Evolutionary conservation across 2,329 filamentous ascomycete genomes (phyloP), one percentile per base, ranked within the genome.

Genomic region (Metarhizium guizhouense): DNA sequence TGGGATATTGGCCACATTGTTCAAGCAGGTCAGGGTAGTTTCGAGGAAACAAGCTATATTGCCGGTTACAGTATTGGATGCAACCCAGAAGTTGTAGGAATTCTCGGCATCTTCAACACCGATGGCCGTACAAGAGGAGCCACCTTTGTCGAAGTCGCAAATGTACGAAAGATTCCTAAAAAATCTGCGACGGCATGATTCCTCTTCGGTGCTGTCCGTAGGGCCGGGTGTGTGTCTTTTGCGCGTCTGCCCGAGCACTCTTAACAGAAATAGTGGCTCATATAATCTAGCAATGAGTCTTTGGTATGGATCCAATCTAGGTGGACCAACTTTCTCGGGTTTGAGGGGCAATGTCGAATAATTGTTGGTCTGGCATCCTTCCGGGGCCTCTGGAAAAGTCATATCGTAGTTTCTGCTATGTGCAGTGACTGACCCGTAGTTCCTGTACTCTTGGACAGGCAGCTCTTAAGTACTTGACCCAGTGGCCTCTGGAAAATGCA

Each of bases 141-240:
- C 77, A 0, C 77, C 76, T 58, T 77, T 79, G 0, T 65, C 58
- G 51, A 70, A 70, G 54, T 79, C 77, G 57, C 75, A 78, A 6
- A 80, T 59, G 59, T 72, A 76, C 8, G 74, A 67, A 1, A 79
- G 61, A 32, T 71, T 70, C 4, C 68, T 64, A 0, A 75, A 63
- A 30, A 78, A 72, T 2, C 67, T 59, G 4, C 60, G 61, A 6
- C 61, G 49, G 20, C 13, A 8, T 30, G 14, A 32, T 18, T 45
- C 38, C 25, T 53, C 51, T 30, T 45, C 51, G 40, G 1, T 53
- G 25, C 20, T 16, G 40, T 25, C 2, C 18, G 6, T 10, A 47
- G 51, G 40, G 13, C 14, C 38, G 3, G 20, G 20, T 32, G 38
- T 53, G 30, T 53, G 51, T 30, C n/a, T 8, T 10, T n/a, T 34